Percentiles rank a stretch among this genome's conserved stretches.
Conservation (phyloP, 768 basidiomycete species). For the Gelatoporia subvermispora region DNA sequence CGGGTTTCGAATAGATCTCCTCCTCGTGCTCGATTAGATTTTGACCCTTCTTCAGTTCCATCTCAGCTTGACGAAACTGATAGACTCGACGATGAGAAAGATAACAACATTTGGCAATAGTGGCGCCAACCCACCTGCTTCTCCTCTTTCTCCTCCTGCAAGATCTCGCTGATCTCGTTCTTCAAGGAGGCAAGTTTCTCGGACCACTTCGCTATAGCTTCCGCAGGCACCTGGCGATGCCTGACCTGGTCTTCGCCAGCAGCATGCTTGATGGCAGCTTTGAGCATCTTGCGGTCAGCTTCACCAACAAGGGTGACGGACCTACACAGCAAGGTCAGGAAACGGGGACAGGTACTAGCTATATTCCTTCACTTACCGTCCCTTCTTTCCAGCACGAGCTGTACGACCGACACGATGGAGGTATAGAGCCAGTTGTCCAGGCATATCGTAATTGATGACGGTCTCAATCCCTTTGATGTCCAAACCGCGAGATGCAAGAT, state of each 20-base stretch:
- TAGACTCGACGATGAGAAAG: constrained; percentile 1
- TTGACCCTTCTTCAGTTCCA: constrained; percentile 92
- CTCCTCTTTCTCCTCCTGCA: constrained; percentile 93
- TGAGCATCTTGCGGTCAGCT: constrained; percentile 92
- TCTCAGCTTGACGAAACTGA: constrained; percentile 85
- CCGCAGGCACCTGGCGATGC: constrained; percentile 81
- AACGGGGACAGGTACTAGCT: neutral
- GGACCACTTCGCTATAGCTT: constrained; percentile 66
- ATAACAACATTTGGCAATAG: no score
- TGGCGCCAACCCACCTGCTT: constrained; percentile 55
- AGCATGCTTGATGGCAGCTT: constrained; percentile 89
- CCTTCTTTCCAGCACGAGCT: constrained; percentile 89
- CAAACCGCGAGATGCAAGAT: constrained; percentile 90
- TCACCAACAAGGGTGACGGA: constrained; percentile 96
- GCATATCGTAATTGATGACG: constrained; percentile 99
- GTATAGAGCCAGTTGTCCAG: constrained; percentile 86
- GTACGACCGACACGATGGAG: constrained; percentile 97
- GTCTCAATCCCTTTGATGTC: constrained; percentile 98
- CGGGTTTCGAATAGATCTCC: constrained; percentile 91
- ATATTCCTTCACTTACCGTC: constrained; percentile 55
- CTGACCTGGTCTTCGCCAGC: constrained; percentile 74
- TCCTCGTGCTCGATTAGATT: constrained; percentile 92
- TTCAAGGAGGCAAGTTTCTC: constrained; percentile 67
- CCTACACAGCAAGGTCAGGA: constrained; percentile 33
- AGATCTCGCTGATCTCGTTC: constrained; percentile 69